Base-by-base conservation (phyloP, 2,329 filamentous ascomycete species). In the Paecilomyces sp. region DNA sequence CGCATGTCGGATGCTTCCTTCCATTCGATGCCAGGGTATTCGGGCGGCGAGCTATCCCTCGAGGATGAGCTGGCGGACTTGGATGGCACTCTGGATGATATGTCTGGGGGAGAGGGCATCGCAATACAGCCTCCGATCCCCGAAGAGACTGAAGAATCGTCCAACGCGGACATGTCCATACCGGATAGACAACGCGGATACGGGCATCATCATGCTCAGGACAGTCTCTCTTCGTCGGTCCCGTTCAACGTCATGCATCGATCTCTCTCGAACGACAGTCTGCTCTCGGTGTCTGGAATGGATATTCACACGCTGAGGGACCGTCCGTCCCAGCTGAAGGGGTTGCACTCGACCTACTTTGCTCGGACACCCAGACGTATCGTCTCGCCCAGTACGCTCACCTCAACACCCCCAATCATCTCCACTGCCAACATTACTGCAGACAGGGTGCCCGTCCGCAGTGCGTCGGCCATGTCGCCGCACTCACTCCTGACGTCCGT, bases 241-340 rank as follows among this genome's bases (percentile, higher is more conserved):
- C 68, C 66, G 51, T 69, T 65, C 74, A 78, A 76, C 57, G 73
- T 75, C 1, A 74, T 92, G 3, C 88, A 85, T 50, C 87, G 88
- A 33, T 82, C 86, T 2, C 71, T 86, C 1, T 96, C 92, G 1
- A 91, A 96, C 66, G 92, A 97, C 71, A 96, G 91, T 18, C 87
- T 97, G 62, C 84, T 97, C 65, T 97, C 92, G 0, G 83, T 96
- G 1, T 85, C 88, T 0, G 92, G 91, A 1, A 88, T 96, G 72
- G 93, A 97, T 70, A 95, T 96, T 56, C 92, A 96, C 71, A 92
- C 89, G 0, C 80, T 95, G 3, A 87, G 88, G 67, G 82, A 83
- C 1, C 85, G 89, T 3, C 90, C 91, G 0, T 90, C 89, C 34
- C 90, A 95, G 67, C 87, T 18, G 78, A 78, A 62, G 68, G 67